Evolutionary conservation across 257 asterid genomes (phyloP).

Genomic region (Knoxia roxburghii): DNA sequence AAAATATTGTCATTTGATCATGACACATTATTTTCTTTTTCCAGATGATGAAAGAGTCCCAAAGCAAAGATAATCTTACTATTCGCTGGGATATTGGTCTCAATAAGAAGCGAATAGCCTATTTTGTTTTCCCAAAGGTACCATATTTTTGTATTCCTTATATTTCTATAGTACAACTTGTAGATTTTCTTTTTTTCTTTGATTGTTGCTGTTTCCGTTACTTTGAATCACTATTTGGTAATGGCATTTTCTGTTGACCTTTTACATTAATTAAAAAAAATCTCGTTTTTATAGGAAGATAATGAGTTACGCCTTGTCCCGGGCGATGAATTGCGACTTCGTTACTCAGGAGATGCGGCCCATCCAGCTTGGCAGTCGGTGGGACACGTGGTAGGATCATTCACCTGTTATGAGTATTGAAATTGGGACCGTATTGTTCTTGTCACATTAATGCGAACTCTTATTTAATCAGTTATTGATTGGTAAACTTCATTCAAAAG

Average conservation of each 20-base stretch:
- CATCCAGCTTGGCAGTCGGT: conserved; percentile 97
- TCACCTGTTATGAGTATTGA: conserved; percentile 1
- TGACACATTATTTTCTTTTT: conserved; percentile 6
- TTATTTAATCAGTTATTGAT: background rate
- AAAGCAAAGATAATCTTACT: conserved; percentile 88
- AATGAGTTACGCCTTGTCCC: conserved; percentile 98
- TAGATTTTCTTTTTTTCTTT: background rate
- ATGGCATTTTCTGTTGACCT: background rate
- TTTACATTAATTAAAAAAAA: conserved; percentile 6
- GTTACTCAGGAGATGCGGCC: conserved; percentile 93
- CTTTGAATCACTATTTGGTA: background rate
- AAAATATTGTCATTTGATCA: background rate
- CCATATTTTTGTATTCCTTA: background rate
- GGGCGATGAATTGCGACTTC: conserved; percentile 93
- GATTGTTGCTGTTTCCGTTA: background rate
- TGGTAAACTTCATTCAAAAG: background rate
- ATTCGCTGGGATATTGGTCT: conserved; percentile 98
- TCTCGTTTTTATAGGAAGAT: conserved; percentile 68
- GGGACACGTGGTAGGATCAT: conserved; percentile 87
- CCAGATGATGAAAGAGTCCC: conserved; percentile 99
- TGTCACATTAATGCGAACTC: background rate
- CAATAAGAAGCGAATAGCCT: conserved; percentile 93
- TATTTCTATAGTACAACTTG: background rate
- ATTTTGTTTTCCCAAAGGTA: conserved; percentile 95
- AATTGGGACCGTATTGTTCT: background rate